phyloP scores from a whole-genome alignment of 331 rosid genomes.

The Dryas integrifolia region DNA sequence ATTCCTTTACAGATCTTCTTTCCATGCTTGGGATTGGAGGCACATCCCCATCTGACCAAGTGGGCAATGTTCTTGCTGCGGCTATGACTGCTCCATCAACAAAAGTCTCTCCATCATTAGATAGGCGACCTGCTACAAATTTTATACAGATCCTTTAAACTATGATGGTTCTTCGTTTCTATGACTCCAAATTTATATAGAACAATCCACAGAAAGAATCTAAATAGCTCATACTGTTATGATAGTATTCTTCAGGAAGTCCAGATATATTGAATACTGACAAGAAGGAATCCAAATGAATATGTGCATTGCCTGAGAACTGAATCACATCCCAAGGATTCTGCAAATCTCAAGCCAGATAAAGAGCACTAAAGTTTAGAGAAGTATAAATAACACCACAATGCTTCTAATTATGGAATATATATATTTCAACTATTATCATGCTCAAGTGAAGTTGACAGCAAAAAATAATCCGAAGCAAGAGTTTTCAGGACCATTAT shows the following conservation, averaged over 20 bases:
- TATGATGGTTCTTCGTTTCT: not conserved
- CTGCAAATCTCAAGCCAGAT: conserved; percentile 47
- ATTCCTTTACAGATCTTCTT: conserved; percentile 65
- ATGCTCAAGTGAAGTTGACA: not conserved
- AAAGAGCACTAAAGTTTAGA: not conserved
- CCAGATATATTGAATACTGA: conserved; percentile 90
- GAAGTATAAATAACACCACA: not conserved
- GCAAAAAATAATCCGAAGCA: not conserved
- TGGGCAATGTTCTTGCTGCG: conserved; percentile 77
- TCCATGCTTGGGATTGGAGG: conserved; percentile 83
- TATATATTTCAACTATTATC: not conserved
- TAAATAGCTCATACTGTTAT: conserved; percentile 55
- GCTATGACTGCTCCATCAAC: conserved; percentile 91
- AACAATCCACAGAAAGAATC: conserved; percentile 8
- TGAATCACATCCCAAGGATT: conserved; percentile 86
- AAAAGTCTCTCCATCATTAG: conserved; percentile 57
- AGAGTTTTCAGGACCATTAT: too few relatives aligned
- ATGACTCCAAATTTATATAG: not conserved
- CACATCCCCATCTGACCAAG: conserved; percentile 86
- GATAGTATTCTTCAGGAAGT: conserved; percentile 83
- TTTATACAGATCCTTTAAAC: conserved; percentile 15
- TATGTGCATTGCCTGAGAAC: conserved; percentile 69
- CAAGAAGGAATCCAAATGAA: conserved; percentile 92
- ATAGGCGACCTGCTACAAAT: conserved; percentile 53
- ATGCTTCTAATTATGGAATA: not conserved